Conservation (phyloP, 1,139 yeast species). For the Sugiyamaella japonica region DNA sequence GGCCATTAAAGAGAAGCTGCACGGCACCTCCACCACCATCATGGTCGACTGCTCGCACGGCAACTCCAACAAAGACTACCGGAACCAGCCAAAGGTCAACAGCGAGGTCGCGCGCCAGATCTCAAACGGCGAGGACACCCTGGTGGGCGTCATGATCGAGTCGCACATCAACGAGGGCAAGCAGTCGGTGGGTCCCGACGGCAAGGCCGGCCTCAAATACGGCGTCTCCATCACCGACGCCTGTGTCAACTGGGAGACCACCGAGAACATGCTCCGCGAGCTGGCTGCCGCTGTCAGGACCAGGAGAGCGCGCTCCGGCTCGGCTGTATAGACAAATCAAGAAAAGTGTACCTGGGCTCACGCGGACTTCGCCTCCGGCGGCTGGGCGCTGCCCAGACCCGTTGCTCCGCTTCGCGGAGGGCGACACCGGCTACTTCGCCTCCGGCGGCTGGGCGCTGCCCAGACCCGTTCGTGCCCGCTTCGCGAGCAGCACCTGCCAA, state of each 20-base stretch:
- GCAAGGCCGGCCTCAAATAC: conserved; percentile 75
- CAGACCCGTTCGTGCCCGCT: too few relatives aligned
- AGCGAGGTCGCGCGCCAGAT: conserved; percentile 79
- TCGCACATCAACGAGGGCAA: conserved; percentile 90
- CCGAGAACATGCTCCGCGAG: conserved; percentile 74
- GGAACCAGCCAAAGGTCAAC: conserved; percentile 90
- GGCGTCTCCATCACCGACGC: conserved; percentile 98
- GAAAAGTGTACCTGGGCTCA: neutral
- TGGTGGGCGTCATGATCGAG: conserved; percentile 96
- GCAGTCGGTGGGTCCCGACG: conserved; percentile 77
- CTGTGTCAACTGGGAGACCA: conserved; percentile 90
- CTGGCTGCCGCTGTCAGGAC: conserved; percentile 78
- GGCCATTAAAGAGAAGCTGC: conserved; percentile 67
- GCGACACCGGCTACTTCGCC: too few relatives aligned
- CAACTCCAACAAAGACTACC: conserved; percentile 89
- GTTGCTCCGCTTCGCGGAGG: too few relatives aligned
- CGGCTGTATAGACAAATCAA: too few relatives aligned
- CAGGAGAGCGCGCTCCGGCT: conserved; percentile 53
- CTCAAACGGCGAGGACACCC: conserved; percentile 69
- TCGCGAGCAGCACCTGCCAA: too few relatives aligned
- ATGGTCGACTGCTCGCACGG: conserved; percentile 99
- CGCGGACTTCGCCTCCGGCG: neutral
- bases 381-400: too few relatives aligned
- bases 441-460: too few relatives aligned
- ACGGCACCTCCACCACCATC: conserved; percentile 43